These are phyloP conservation scores for Pseudopithomyces maydicus DNA, from an alignment of 2,329 filamentous ascomycete species.

Conservation along the genomic window DNA sequence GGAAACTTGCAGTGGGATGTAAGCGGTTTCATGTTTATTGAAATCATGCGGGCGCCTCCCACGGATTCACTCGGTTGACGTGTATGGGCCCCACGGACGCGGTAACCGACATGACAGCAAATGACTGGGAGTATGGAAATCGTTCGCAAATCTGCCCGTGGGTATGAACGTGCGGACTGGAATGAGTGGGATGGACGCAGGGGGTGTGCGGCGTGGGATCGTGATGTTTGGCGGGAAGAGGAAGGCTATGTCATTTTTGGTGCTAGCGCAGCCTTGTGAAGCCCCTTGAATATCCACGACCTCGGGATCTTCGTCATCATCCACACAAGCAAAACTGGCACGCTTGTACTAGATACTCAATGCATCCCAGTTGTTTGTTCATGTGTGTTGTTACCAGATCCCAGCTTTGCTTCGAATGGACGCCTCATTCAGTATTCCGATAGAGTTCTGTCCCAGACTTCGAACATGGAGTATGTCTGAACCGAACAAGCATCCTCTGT, in stretches of 20 bases:
- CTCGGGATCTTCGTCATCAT: neutral
- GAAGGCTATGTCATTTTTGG: neutral
- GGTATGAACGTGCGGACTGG: neutral
- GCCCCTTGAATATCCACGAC: neutral
- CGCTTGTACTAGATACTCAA: neutral
- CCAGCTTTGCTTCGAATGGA: neutral
- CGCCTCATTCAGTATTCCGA: neutral
- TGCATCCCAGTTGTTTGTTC: neutral
- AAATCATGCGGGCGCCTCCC: conserved; percentile 20
- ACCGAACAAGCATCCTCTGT: too few species aligned
- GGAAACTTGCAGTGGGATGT: conserved; percentile 37
- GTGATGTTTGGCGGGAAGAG: neutral
- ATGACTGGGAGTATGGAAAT: conserved; percentile 4
- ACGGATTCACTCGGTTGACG: conserved; percentile 3
- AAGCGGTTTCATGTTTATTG: conserved; percentile 40
- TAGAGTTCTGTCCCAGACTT: too few species aligned
- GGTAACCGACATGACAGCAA: conserved; percentile 20
- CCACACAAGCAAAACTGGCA: neutral
- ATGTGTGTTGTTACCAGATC: neutral
- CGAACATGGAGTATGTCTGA: too few species aligned
- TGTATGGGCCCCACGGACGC: conserved; percentile 15
- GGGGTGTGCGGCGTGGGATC: neutral
- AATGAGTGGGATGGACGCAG: neutral
- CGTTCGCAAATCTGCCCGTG: neutral
- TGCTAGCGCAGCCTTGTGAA: neutral